Base-by-base conservation (phyloP, 257 asterid genomes). In the Capsicum baccatum region DNA sequence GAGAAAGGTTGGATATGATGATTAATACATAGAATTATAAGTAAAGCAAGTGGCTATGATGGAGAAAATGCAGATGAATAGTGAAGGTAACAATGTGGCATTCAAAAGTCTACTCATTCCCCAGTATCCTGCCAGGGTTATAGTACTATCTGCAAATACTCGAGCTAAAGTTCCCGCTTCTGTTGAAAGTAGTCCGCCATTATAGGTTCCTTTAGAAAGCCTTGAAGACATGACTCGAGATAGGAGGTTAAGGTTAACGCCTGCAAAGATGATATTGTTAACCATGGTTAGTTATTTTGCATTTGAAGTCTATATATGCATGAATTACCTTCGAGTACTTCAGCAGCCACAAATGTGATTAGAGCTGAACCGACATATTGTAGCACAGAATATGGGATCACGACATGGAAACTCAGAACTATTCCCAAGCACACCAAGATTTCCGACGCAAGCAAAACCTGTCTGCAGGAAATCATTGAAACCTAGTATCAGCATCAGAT, bases 161-260 rank as follows among this genome's bases (percentile, higher is more conserved):
- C 99, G 92, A 16, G 99, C 99, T 58, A 95, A 83, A 1, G 99
- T 95, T 64, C 99, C 99, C 4, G 97, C 98, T 90, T 95, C 97
- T 6, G 99, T 95, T 56, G 98, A 95, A 84, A 95, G 74, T 79
- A 95, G 95, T 55, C 99, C 99, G 0, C 98, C 99, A 7, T 95
- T 95, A 85, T 74, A 95, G 19, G 99, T 95, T 26, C 98, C 99
- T 6, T 97, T 98, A 66, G 99, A 94, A 67, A 95, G 98, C 90
- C 99, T 89, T 4, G 98, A 95, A 16, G 99, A 92, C 99, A 95
- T 95, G 52, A 93, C 98, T 87, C 97, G 90, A 12, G 99, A 95
- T 80, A 95, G 99, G 47, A 95, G 91, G 14, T 97, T 92, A 68
- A 95, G 86, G 84, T 95, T 95, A 50, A 95, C 97, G 3, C 97